Conservation (phyloP, 108 stramenopile species). For the Fragilariopsis cylindrus region DNA sequence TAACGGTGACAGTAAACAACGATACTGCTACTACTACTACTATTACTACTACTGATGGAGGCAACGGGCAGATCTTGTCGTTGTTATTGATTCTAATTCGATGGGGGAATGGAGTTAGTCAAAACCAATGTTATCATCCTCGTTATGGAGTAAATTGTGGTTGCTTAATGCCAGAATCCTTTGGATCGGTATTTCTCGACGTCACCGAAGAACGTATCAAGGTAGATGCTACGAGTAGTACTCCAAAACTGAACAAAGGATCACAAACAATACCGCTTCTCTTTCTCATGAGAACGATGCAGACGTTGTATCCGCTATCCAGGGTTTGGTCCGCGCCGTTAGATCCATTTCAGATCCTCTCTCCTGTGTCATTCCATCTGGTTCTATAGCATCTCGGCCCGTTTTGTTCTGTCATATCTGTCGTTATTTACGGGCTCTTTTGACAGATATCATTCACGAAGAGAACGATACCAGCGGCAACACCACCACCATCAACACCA, state of each 20-base stretch:
- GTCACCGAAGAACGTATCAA: conserved; percentile 6
- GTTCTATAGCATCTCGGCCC: conserved; percentile 53
- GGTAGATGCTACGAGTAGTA: neutral
- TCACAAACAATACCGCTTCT: conserved; percentile 9
- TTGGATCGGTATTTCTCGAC: conserved; percentile 40
- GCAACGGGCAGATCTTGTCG: conserved; percentile 15
- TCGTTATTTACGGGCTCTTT: conserved; percentile 35
- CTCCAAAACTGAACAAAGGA: neutral
- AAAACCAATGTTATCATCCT: conserved; percentile 8
- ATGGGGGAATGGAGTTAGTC: conserved; percentile 27
- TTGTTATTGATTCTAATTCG: conserved; percentile 27
- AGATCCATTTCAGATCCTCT: conserved; percentile 31
- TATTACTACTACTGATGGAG: neutral
- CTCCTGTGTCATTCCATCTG: conserved; percentile 34
- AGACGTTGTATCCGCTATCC: conserved; percentile 17
- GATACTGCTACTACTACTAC: neutral
- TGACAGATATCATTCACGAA: neutral
- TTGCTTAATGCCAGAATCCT: conserved; percentile 22
- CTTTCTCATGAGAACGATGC: conserved; percentile 30
- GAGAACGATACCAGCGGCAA: neutral
- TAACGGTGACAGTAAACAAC: neutral
- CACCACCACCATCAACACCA: neutral
- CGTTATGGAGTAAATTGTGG: conserved; percentile 28
- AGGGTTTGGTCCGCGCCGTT: neutral
- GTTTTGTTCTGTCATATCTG: conserved; percentile 67